phyloP scores from a whole-genome alignment of 106 monocot genomes.

The Allium cepa region DNA sequence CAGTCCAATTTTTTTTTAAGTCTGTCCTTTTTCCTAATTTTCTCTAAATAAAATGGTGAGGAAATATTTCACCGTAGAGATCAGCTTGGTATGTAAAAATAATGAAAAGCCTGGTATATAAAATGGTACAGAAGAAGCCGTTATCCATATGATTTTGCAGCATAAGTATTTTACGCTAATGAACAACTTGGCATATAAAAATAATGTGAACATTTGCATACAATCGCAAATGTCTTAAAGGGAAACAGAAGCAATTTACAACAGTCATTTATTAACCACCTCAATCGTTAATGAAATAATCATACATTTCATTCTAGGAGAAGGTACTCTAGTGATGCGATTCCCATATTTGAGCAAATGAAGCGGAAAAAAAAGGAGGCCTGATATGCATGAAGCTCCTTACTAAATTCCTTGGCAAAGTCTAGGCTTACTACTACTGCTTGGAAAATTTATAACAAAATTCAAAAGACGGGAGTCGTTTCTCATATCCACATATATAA shows the following conservation, averaged over 20 bases:
- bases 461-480: constrained; percentile 28
- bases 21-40: no score
- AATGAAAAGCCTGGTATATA: no score
- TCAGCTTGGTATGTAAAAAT: no score
- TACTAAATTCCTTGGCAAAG: constrained; percentile 60
- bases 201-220: constrained; percentile 14
- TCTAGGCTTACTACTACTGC: constrained; percentile 58
- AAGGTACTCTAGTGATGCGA: constrained; percentile 32
- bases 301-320: constrained; percentile 28
- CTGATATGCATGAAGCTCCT: constrained; percentile 51
- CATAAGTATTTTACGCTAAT: neutral
- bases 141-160: no score
- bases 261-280: constrained; percentile 28
- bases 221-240: constrained; percentile 48
- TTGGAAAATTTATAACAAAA: constrained; percentile 70
- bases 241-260: constrained; percentile 33
- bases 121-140: no score
- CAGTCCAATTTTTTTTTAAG: no score
- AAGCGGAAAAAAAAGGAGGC: constrained; percentile 15
- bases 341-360: constrained; percentile 61
- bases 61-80: no score
- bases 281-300: constrained; percentile 38
- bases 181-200: neutral
- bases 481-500: constrained; percentile 69
- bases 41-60: no score